Evolutionary conservation across 129 eudicot species (phyloP).

Genomic region (Apium graveolens): DNA sequence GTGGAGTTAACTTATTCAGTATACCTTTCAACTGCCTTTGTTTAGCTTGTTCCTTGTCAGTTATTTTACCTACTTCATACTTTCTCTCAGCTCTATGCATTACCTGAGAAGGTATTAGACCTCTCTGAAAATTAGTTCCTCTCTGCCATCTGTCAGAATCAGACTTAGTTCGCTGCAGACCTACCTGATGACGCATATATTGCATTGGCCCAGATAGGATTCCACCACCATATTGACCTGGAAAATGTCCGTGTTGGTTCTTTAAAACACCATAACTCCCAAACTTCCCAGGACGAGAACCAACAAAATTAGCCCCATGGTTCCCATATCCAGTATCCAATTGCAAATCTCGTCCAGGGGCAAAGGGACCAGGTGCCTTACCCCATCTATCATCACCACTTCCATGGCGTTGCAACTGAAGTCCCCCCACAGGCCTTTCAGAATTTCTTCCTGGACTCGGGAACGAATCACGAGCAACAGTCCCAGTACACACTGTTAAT

Average conservation of each 20-base stretch:
- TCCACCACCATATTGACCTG: conserved; percentile 43
- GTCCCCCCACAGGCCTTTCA: conserved; percentile 38
- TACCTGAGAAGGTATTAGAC: conserved; percentile 60
- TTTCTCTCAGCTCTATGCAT: conserved; percentile 88
- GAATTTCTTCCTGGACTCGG: conserved; percentile 58
- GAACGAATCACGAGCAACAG: conserved; percentile 36
- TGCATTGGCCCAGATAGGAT: conserved; percentile 65
- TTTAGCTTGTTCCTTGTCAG: conserved; percentile 80
- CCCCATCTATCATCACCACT: conserved; percentile 65
- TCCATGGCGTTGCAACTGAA: conserved; percentile 54
- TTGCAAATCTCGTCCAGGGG: conserved; percentile 40
- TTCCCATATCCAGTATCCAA: conserved; percentile 25
- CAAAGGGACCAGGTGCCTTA: conserved; percentile 40
- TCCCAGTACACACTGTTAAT: conserved; percentile 22
- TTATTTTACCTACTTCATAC: conserved; percentile 78
- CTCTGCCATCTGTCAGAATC: conserved; percentile 87
- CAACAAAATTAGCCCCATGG: conserved; percentile 19
- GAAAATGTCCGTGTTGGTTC: conserved; percentile 47
- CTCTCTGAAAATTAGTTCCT: conserved; percentile 46
- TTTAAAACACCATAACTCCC: conserved; percentile 46
- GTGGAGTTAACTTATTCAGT: conserved; percentile 84
- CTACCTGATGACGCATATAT: conserved; percentile 44
- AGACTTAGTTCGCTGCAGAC: conserved; percentile 43
- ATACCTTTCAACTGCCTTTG: conserved; percentile 81
- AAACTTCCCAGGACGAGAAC: conserved; percentile 39